phyloP scores from a whole-genome alignment of 345 rosid genomes.

The Arabis hirsuta region DNA sequence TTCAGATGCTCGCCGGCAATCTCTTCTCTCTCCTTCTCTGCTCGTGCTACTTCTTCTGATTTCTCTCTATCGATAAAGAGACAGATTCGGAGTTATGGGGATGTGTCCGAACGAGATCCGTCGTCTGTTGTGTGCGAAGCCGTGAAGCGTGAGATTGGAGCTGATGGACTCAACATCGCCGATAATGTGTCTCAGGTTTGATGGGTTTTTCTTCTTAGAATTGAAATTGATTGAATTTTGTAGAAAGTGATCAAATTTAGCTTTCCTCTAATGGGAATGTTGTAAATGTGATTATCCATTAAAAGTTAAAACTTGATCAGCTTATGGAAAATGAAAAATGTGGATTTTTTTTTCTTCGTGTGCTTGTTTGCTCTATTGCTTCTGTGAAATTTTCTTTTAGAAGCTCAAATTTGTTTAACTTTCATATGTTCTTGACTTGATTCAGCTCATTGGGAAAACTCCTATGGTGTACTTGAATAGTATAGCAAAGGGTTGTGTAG shows the following conservation, averaged over 20 bases:
- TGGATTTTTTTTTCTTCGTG: background rate
- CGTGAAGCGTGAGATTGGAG: slow-evolving; percentile 55
- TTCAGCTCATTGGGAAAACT: slow-evolving; percentile 88
- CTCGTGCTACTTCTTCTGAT: slow-evolving; percentile 18
- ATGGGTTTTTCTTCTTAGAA: background rate
- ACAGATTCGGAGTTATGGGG: slow-evolving; percentile 32
- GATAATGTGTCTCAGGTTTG: slow-evolving; percentile 79
- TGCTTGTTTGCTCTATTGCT: slow-evolving; percentile 8
- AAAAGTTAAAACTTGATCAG: background rate
- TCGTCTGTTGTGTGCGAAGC: slow-evolving; percentile 70
- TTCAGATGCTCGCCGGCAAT: slow-evolving; percentile 36
- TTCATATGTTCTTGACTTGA: slow-evolving; percentile 22
- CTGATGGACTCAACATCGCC: slow-evolving; percentile 84
- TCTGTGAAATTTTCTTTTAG: background rate
- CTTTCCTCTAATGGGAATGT: slow-evolving; percentile 10
- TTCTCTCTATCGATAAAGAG: slow-evolving; percentile 36
- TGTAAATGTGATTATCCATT: slow-evolving; percentile 6
- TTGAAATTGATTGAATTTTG: background rate
- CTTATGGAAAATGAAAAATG: background rate
- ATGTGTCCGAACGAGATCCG: slow-evolving; percentile 38
- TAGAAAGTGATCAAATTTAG: background rate
- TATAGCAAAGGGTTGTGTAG: slow-evolving; percentile 77
- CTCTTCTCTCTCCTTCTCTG: slow-evolving; percentile 37
- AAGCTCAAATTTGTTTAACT: slow-evolving; percentile 2
- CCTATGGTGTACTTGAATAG: slow-evolving; percentile 95